phyloP scores from a whole-genome alignment of 495 filamentous ascomycete species.

The Daldinia grandis region DNA sequence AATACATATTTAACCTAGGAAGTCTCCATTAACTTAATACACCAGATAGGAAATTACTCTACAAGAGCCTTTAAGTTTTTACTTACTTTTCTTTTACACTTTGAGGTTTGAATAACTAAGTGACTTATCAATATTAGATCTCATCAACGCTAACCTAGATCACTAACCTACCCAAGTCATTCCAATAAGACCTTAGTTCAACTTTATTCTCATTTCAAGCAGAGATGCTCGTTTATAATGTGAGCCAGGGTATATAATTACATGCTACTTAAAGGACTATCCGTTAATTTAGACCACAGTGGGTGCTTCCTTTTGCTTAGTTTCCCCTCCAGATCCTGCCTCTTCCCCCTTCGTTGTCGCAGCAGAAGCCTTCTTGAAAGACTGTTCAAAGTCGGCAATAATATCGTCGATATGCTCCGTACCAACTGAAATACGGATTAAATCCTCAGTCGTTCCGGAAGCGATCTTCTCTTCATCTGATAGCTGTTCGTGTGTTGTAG shows the following conservation, averaged over 20 bases:
- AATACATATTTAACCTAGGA: no score
- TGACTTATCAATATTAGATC: no score
- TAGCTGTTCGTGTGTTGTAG: constrained; percentile 95
- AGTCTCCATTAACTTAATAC: no score
- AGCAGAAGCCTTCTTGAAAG: constrained; percentile 68
- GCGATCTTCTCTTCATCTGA: constrained; percentile 80
- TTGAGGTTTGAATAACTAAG: no score
- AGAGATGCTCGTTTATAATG: not conserved
- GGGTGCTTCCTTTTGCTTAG: constrained; percentile 50
- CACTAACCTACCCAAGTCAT: no score
- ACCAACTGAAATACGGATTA: constrained; percentile 95
- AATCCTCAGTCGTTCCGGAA: constrained; percentile 90
- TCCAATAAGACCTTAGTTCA: not conserved
- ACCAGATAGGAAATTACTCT: no score
- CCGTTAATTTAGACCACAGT: constrained; percentile 45
- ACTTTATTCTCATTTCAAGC: not conserved
- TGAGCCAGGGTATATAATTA: not conserved
- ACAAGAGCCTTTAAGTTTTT: no score
- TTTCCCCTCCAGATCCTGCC: constrained; percentile 21
- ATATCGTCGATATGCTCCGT: constrained; percentile 99
- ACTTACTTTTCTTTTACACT: no score
- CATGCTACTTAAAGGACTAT: not conserved
- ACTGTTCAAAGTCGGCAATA: constrained; percentile 94
- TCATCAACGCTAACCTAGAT: no score
- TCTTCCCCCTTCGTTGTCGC: constrained; percentile 43